These are phyloP conservation scores for Cryptococcus sp. DNA, from an alignment of 1,284 basidiomycete genomes.

Conservation along the genomic window DNA sequence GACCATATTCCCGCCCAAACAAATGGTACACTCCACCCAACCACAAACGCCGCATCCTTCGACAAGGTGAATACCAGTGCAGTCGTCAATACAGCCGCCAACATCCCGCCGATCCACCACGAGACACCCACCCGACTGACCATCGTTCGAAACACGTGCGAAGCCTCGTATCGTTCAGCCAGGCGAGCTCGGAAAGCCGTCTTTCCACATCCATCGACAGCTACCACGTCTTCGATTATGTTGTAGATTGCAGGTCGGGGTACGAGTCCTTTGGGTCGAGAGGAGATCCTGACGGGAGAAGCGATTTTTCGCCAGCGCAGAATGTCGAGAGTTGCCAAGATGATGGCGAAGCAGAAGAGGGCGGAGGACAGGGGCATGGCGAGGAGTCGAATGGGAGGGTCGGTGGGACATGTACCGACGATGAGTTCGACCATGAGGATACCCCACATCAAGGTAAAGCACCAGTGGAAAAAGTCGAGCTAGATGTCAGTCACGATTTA, in stretches of 20 bases:
- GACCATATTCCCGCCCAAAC: slow-evolving; percentile 7
- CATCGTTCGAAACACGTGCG: slow-evolving; percentile 2
- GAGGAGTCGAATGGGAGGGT: slow-evolving; percentile 7
- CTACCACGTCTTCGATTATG: slow-evolving; percentile 6
- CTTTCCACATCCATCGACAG: slow-evolving; percentile 5
- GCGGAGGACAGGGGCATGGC: slow-evolving; percentile 4
- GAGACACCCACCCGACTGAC: neutral
- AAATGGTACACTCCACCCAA: slow-evolving; percentile 7
- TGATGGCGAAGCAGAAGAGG: slow-evolving; percentile 1
- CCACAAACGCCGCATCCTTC: slow-evolving; percentile 6
- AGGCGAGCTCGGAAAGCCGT: neutral
- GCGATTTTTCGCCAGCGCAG: neutral
- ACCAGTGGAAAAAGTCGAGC: slow-evolving; percentile 9
- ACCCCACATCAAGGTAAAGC: slow-evolving; percentile 7
- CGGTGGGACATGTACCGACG: slow-evolving; percentile 1
- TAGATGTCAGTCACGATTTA: neutral
- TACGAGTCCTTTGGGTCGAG: neutral
- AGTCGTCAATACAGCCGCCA: slow-evolving; percentile 1
- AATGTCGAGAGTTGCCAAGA: slow-evolving; percentile 2
- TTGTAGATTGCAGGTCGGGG: slow-evolving; percentile 4
- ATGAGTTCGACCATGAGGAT: slow-evolving; percentile 7
- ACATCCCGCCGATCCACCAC: slow-evolving; percentile 1
- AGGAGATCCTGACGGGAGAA: slow-evolving; percentile 3
- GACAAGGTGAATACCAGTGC: slow-evolving; percentile 5
- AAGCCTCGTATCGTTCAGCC: slow-evolving; percentile 1